Base-by-base conservation (phyloP, 2,329 filamentous ascomycete species). In the Paraconiothyrium sp. region DNA sequence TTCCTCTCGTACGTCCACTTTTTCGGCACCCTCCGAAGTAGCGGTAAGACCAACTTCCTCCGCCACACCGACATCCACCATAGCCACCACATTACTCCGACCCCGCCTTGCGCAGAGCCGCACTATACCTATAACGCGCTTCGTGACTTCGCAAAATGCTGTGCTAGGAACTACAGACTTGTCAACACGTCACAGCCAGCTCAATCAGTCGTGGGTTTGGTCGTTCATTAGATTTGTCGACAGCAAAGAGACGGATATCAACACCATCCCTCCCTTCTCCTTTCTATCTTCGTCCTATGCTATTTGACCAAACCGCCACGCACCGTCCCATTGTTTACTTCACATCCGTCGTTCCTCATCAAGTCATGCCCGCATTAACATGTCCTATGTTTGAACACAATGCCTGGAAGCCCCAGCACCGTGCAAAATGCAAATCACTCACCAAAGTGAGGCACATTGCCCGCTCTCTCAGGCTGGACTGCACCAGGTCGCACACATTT, bases 21-120 rank as follows among this genome's bases (percentile, higher is more conserved):
- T 20, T 20, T 20, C 67, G 67, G 67, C 54, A 46, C 39, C 54
- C 55, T 65, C 67, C 67, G 67, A 64, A 67, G 65, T 55, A 67
- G 66, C 68, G 66, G 68, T 70, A 63, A 57, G 37, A 48, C 37
- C 48, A 22, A 11, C 11, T 32, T 10, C 16, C 27, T 16, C 30
- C 35, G 49, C 49, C 49, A 52, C 49, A 37, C 16, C n/a, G 16
- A 9, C 20, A 8, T 22, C 57, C 37, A 27, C 39, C 66, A 63
- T 65, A 66, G 64, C 66, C 67, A 67, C 64, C 65, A 60, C 59
- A 59, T 63, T 58, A 58, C 61, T 52, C 32, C 46, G n/a, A 35
- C 49, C 60, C 48, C 48, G 59, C 59, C 59, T 57, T 61, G 37
- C 48, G 44, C 52, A 63, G 61, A 63, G 61, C 61, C 61, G 61